Base-by-base conservation (phyloP, 1,284 basidiomycete species). In the Leccinum solheimii region DNA sequence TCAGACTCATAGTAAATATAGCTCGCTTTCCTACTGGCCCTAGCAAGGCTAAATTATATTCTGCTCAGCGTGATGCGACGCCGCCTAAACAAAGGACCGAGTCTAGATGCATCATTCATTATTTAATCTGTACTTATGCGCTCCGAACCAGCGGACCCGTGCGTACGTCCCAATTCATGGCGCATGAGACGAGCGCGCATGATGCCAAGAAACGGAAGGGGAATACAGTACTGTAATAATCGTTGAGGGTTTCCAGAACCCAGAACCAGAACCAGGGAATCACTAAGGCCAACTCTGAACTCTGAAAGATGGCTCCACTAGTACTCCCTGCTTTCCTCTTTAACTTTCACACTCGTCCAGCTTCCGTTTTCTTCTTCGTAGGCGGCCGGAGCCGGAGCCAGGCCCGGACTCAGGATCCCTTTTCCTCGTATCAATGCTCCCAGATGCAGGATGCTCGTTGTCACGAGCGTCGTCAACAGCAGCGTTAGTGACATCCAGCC, bases 321-420 rank as follows among this genome's bases (percentile, higher is more conserved):
- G 26, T 26, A 26, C 26, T 48, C 11, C 45, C 21, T 7, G 13
- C 45, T 32, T 21, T 1, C 32, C 23, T 43, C 27, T 32, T 48
- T 69, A 62, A 27, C 56, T 58, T 6, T 62, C 63, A n/a, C 57
- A 62, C 3, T 61, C 64, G 4, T 58, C 61, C 53, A 75, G 11
- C 55, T 64, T 75, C 23, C 72, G 72, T 59, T 69, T 75, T 53
- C 58, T 72, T 43, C 13, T 19, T 9, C 27, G 48, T 16, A n/a
- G 55, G 67, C 65, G 64, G 1, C 54, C 27, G 52, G 48, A 49
- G 48, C 48, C 21, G 14, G 48, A 49, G 21, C 21, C 21, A 16
- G 21, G 21, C 7, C 21, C 13, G 7, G 45, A 7, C 21, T n/a
- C n/a, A 16, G 56, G 57, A 55, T 63, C 16, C 27, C 9, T 30